Percentiles rank a stretch among this genome's conserved stretches.
Evolutionary conservation across 2,329 filamentous ascomycete species (phyloP).

Genomic region (Calonectria montana): DNA sequence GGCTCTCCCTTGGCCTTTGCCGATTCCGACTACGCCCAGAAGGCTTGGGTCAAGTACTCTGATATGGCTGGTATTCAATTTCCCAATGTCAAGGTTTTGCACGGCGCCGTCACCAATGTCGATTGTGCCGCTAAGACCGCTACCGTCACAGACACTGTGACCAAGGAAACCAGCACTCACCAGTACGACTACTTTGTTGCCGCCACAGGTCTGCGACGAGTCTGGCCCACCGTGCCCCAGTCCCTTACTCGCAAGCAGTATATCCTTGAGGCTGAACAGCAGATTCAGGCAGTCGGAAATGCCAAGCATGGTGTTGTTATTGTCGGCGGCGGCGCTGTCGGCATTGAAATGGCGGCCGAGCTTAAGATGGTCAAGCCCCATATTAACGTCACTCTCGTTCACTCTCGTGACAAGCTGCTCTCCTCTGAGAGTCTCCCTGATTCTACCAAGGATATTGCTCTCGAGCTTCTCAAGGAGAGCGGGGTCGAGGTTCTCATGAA

Average conservation of each 20-base stretch:
- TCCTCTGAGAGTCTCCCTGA: slow-evolving; percentile 79
- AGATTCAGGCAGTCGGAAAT: slow-evolving; percentile 65
- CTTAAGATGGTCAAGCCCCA: slow-evolving; percentile 75
- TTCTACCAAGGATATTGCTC: slow-evolving; percentile 72
- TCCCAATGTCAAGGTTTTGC: slow-evolving; percentile 71
- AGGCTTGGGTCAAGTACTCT: slow-evolving; percentile 77
- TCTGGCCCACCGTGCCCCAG: slow-evolving; percentile 79
- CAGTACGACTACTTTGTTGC: slow-evolving; percentile 82
- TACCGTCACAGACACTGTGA: slow-evolving; percentile 61
- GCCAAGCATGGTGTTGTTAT: slow-evolving; percentile 72
- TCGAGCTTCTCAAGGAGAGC: slow-evolving; percentile 67
- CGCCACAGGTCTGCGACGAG: slow-evolving; percentile 75
- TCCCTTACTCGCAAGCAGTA: slow-evolving; percentile 71
- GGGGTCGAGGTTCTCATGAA: slow-evolving; percentile 75
- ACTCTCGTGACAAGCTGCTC: slow-evolving; percentile 76
- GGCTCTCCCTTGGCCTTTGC: slow-evolving; percentile 79
- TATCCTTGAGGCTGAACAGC: slow-evolving; percentile 68
- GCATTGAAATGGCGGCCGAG: slow-evolving; percentile 85
- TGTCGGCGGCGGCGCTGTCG: slow-evolving; percentile 82
- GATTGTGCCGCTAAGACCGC: slow-evolving; percentile 71
- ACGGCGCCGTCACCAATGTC: slow-evolving; percentile 72
- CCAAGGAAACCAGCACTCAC: slow-evolving; percentile 55
- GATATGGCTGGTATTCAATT: slow-evolving; percentile 75
- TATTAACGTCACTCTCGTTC: slow-evolving; percentile 77
- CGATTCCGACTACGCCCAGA: slow-evolving; percentile 70